Evolutionary conservation across 768 basidiomycete species (phyloP).

Genomic region (Boletus subcaerulescens): DNA sequence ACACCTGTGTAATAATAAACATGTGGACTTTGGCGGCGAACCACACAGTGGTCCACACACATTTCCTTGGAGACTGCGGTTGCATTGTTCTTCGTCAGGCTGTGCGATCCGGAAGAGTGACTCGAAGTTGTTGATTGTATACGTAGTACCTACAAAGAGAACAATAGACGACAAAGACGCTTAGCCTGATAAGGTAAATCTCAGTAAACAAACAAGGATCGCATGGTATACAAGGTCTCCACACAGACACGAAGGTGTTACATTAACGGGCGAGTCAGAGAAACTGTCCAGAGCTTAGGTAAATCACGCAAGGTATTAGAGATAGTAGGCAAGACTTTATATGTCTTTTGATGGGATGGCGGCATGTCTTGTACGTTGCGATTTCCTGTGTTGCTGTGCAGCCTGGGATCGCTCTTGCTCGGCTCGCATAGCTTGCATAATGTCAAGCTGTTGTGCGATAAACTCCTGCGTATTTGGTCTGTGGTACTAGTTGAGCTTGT

Average conservation of each 20-base stretch:
- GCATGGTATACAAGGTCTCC: slow-evolving; percentile 6
- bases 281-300: slow-evolving; percentile 15
- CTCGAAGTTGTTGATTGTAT: background rate
- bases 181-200: slow-evolving; percentile 15
- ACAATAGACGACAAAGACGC: slow-evolving; percentile 21
- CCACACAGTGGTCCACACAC: background rate
- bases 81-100: slow-evolving; percentile 25
- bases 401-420: slow-evolving; percentile 76
- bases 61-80: slow-evolving; percentile 25
- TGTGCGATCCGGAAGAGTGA: background rate
- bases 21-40: background rate
- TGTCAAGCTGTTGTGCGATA: slow-evolving; percentile 81
- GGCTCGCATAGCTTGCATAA: slow-evolving; percentile 76
- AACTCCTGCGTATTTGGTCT: slow-evolving; percentile 84
- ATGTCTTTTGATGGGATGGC: slow-evolving; percentile 26
- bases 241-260: background rate
- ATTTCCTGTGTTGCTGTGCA: slow-evolving; percentile 55
- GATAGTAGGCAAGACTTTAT: slow-evolving; percentile 2
- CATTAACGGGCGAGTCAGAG: slow-evolving; percentile 1
- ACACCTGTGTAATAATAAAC: slow-evolving; percentile 4
- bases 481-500: slow-evolving; percentile 6
- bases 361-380: slow-evolving; percentile 44
- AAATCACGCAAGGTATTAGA: slow-evolving; percentile 27
- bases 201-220: slow-evolving; percentile 9
- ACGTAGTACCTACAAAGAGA: slow-evolving; percentile 14